phyloP scores from a whole-genome alignment of 306 rosid genomes.

The Astragalus membranaceus region DNA sequence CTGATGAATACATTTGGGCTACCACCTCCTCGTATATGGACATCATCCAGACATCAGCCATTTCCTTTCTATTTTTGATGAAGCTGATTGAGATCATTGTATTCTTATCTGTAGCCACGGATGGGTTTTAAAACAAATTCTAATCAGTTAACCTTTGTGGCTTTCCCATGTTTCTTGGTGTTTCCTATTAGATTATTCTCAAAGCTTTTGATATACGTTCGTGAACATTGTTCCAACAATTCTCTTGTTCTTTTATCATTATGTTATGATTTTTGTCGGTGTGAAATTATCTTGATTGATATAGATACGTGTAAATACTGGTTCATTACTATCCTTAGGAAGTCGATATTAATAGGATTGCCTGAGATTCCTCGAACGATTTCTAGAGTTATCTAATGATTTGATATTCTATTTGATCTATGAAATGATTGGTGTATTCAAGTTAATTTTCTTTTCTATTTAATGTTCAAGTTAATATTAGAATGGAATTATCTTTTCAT shows the following conservation, averaged over 20 bases:
- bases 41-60: slow-evolving; percentile 49
- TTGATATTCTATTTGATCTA: too few relatives aligned
- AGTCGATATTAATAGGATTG: neutral
- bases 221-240: neutral
- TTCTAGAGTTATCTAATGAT: too few relatives aligned
- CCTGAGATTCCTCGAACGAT: too few relatives aligned
- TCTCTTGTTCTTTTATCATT: neutral
- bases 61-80: slow-evolving; percentile 75
- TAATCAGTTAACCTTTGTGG: slow-evolving; percentile 1
- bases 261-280: neutral
- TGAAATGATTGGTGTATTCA: too few relatives aligned
- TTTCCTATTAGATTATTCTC: neutral
- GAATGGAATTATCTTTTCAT: too few relatives aligned
- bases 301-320: too few relatives aligned
- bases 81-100: slow-evolving; percentile 29
- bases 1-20: slow-evolving; percentile 98
- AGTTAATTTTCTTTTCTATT: too few relatives aligned
- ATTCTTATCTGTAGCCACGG: neutral
- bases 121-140: neutral
- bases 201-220: neutral
- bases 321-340: neutral
- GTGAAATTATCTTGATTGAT: neutral
- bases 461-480: too few relatives aligned
- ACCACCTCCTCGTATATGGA: slow-evolving; percentile 77
- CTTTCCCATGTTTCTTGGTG: neutral